Evolutionary conservation across 129 eudicot genomes (phyloP).

Genomic region (Dittrichia graveolens): DNA sequence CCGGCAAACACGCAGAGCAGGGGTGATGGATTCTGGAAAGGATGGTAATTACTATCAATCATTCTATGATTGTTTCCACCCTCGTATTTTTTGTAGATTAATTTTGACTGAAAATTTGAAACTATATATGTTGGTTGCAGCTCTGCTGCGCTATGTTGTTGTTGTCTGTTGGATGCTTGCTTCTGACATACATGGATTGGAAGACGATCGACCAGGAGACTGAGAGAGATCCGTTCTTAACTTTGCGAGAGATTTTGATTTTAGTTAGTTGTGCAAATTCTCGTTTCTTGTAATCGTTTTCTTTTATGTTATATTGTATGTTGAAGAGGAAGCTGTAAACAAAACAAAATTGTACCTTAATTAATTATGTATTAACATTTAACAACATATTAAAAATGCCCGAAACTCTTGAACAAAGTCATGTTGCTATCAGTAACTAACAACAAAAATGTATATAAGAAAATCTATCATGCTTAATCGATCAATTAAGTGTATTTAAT

Average conservation of each 20-base stretch:
- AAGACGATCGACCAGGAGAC: not conserved
- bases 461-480: no score
- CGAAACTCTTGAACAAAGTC: no score
- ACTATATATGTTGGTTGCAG: slow-evolving; percentile 23
- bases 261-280: not conserved
- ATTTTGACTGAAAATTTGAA: not conserved
- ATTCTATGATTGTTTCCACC: no score
- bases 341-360: no score
- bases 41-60: slow-evolving; percentile 41
- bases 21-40: slow-evolving; percentile 67
- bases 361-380: no score
- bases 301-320: no score
- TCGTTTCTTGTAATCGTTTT: slow-evolving; percentile 7
- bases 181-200: slow-evolving; percentile 31
- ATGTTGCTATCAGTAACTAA: no score
- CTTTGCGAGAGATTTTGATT: not conserved
- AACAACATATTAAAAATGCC: no score
- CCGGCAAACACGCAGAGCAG: slow-evolving; percentile 33
- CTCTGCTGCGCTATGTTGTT: slow-evolving; percentile 55
- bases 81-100: not conserved
- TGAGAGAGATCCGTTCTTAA: not conserved
- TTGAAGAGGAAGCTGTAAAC: no score
- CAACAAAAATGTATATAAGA: no score
- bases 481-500: no score
- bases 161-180: slow-evolving; percentile 61